These are phyloP conservation scores for Phytopythium oedochilum DNA, from an alignment of 352 stramenopile species.

Conservation along the genomic window DNA sequence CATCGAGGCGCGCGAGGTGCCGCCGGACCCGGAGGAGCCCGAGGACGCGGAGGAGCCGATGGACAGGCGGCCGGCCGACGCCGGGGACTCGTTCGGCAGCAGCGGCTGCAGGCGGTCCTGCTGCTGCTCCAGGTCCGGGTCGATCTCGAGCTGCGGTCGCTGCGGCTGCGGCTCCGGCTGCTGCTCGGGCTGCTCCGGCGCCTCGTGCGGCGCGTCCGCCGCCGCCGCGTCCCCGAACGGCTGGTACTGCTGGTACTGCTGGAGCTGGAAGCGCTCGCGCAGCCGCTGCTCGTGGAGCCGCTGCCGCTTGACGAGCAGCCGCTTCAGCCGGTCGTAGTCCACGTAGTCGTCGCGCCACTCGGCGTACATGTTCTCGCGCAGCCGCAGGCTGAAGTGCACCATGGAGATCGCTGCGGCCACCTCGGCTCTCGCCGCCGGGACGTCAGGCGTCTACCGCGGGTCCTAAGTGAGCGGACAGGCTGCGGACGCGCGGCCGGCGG, in stretches of 20 bases:
- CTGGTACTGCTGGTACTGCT: slow-evolving; percentile 6
- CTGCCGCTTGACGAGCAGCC: slow-evolving; percentile 60
- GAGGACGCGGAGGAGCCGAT: slow-evolving; percentile 2
- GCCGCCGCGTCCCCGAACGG: slow-evolving; percentile 8
- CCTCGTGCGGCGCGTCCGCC: slow-evolving; percentile 9
- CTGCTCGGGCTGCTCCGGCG: slow-evolving; percentile 13
- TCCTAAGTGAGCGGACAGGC: no score
- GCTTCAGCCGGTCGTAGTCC: slow-evolving; percentile 89
- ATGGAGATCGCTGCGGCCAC: slow-evolving; percentile 20
- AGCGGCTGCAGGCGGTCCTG: slow-evolving; percentile 24
- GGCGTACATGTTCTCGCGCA: slow-evolving; percentile 81
- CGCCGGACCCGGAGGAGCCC: neutral
- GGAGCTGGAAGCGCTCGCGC: slow-evolving; percentile 3
- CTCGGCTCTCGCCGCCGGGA: no score
- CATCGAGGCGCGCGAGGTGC: slow-evolving; percentile 4
- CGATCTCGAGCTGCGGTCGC: neutral
- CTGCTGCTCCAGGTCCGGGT: slow-evolving; percentile 8
- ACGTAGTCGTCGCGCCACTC: slow-evolving; percentile 89
- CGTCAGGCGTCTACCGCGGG: neutral
- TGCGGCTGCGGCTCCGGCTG: slow-evolving; percentile 20
- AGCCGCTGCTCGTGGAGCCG: slow-evolving; percentile 32
- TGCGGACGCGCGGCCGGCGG: no score
- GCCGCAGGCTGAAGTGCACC: slow-evolving; percentile 72
- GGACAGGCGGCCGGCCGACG: neutral
- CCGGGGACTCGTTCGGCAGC: slow-evolving; percentile 9